A percentile compares a stretch with the other conserved stretches of the same genome.
Evolutionary conservation across 2,329 filamentous ascomycete genomes (phyloP).

Genomic region (Aspergillus piperis): DNA sequence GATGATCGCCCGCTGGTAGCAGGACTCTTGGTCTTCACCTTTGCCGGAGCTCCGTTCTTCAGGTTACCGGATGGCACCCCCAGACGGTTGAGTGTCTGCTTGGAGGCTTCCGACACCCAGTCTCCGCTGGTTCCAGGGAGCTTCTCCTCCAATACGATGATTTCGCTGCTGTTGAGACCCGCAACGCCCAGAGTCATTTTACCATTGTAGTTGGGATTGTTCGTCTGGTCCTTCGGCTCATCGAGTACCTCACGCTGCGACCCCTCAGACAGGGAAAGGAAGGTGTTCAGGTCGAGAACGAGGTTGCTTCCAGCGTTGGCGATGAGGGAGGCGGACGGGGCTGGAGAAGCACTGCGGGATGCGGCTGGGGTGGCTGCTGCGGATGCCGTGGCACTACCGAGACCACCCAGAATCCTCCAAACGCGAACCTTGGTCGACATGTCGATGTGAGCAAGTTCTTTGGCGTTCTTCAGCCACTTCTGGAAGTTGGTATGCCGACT

Average conservation of each 20-base stretch:
- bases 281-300: conserved; percentile 63
- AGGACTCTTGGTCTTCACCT: conserved; percentile 42
- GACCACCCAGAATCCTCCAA: conserved; percentile 61
- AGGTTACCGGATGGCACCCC: conserved; percentile 52
- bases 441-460: conserved; percentile 68
- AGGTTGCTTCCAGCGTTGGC: conserved; percentile 51
- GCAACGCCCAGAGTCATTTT: conserved; percentile 64
- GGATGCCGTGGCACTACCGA: conserved; percentile 48
- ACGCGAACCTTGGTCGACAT: conserved; percentile 72
- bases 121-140: conserved; percentile 48
- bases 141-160: conserved; percentile 84
- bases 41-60: conserved; percentile 34
- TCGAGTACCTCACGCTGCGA: conserved; percentile 65
- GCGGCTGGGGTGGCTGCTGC: conserved; percentile 47
- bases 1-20: conserved; percentile 65
- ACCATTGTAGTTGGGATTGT: conserved; percentile 77
- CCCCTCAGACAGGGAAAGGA: conserved; percentile 63
- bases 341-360: conserved; percentile 46
- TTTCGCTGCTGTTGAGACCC: conserved; percentile 70
- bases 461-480: conserved; percentile 74
- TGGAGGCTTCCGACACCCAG: conserved; percentile 55
- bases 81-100: conserved; percentile 46
- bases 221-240: conserved; percentile 67
- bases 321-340: conserved; percentile 45
- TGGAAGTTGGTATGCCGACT: conserved; percentile 71